These are phyloP conservation scores for Ustilago nuda DNA, from an alignment of 1,284 basidiomycete genomes.

Conservation along the genomic window DNA sequence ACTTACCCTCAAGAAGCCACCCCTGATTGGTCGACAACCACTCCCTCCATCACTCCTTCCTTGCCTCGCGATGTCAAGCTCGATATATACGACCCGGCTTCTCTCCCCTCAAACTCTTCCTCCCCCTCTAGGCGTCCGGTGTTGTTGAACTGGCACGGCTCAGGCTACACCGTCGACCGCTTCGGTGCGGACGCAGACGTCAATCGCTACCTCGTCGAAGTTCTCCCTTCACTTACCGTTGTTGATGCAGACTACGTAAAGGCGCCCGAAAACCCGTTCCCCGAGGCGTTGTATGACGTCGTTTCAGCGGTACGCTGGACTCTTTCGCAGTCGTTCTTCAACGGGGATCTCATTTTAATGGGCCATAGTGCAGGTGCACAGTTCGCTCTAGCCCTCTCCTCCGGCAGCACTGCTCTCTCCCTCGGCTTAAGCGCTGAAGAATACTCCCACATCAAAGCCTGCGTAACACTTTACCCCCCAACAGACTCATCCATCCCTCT, in stretches of 20 bases:
- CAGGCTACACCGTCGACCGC: slow-evolving; percentile 31
- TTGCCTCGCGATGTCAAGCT: slow-evolving; percentile 23
- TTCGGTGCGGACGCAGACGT: slow-evolving; percentile 37
- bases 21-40: slow-evolving; percentile 20
- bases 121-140: slow-evolving; percentile 18
- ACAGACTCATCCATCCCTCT: slow-evolving; percentile 34
- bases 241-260: slow-evolving; percentile 48
- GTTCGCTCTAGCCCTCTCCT: slow-evolving; percentile 28
- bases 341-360: slow-evolving; percentile 32
- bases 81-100: slow-evolving; percentile 17
- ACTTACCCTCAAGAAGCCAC: slow-evolving; percentile 23
- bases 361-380: slow-evolving; percentile 41
- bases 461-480: slow-evolving; percentile 36
- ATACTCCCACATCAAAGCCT: slow-evolving; percentile 33
- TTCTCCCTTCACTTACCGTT: slow-evolving; percentile 21
- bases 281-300: slow-evolving; percentile 28
- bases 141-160: slow-evolving; percentile 48
- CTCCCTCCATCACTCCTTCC: slow-evolving; percentile 12
- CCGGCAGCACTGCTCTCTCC: slow-evolving; percentile 9
- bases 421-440: slow-evolving; percentile 31
- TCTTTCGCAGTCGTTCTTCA: slow-evolving; percentile 33
- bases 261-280: slow-evolving; percentile 41
- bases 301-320: slow-evolving; percentile 39
- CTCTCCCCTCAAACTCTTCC: slow-evolving; percentile 7
- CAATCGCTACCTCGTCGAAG: slow-evolving; percentile 29